A percentile compares a stretch with the other conserved stretches of the same genome.
Evolutionary conservation across 2,329 filamentous ascomycete genomes (phyloP).

Genomic region (Pseudogymnoascus sp.): DNA sequence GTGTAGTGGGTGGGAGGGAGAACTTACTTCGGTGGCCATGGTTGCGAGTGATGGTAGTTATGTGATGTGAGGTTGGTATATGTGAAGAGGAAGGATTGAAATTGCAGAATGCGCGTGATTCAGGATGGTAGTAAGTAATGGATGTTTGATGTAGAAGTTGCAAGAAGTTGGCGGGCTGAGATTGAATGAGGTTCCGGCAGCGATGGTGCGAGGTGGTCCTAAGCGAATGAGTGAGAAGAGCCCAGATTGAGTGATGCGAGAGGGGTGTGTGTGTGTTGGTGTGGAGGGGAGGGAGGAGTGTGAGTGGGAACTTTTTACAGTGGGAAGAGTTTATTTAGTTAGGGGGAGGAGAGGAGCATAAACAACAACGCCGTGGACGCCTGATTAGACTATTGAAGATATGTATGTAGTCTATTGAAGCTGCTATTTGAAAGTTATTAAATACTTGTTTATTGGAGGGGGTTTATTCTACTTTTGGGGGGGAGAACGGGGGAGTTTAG

Average conservation of each 20-base stretch:
- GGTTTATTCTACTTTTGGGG: too few relatives aligned
- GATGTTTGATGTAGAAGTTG: not conserved
- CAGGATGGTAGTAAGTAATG: constrained; percentile 5
- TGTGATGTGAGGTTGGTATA: not conserved
- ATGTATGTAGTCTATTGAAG: too few relatives aligned
- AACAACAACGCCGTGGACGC: not conserved
- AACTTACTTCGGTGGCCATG: constrained; percentile 33
- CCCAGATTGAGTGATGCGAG: not conserved
- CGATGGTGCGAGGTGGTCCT: constrained; percentile 7
- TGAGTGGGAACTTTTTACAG: not conserved
- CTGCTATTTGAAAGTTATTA: too few relatives aligned
- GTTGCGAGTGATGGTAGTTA: constrained; percentile 10
- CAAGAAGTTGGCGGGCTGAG: constrained; percentile 7
- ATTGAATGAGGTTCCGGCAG: constrained; percentile 9
- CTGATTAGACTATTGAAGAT: not conserved
- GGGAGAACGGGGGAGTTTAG: too few relatives aligned
- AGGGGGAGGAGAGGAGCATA: not conserved
- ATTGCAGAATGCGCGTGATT: not conserved
- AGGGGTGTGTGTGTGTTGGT: too few relatives aligned
- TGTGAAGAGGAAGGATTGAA: not conserved
- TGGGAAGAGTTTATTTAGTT: too few relatives aligned
- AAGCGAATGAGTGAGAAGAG: constrained; percentile 1
- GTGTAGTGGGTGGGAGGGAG: constrained; percentile 13
- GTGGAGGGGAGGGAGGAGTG: not conserved
- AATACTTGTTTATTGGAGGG: too few relatives aligned